phyloP scores from a whole-genome alignment of 768 basidiomycete genomes.

The Podaxis sp. region DNA sequence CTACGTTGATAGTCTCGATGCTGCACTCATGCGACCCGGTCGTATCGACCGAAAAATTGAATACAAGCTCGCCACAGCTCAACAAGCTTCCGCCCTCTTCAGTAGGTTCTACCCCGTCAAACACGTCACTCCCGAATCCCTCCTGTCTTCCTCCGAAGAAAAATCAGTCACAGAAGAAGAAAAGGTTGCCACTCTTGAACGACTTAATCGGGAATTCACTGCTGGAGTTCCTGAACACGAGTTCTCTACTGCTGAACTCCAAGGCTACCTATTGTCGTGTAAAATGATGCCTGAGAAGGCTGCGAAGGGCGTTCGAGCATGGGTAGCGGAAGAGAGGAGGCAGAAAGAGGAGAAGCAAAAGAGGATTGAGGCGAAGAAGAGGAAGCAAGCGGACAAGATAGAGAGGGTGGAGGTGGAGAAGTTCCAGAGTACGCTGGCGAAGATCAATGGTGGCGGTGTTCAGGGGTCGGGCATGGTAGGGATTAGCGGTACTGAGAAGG shows the following conservation, averaged over 20 bases:
- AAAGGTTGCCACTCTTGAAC: conserved; percentile 18
- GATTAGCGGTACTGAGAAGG: neutral
- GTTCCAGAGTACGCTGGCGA: conserved; percentile 26
- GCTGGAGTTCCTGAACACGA: conserved; percentile 41
- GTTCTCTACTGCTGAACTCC: conserved; percentile 61
- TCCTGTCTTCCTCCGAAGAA: conserved; percentile 16
- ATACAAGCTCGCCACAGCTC: conserved; percentile 47
- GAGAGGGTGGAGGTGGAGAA: conserved; percentile 25
- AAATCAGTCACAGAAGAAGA: conserved; percentile 11
- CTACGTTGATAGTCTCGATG: conserved; percentile 53
- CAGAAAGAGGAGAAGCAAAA: conserved; percentile 33
- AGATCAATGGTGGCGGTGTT: conserved; percentile 20
- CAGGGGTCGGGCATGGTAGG: neutral
- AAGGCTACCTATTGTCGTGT: conserved; percentile 53
- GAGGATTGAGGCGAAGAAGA: conserved; percentile 33
- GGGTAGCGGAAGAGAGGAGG: conserved; percentile 40
- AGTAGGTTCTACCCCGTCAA: conserved; percentile 46
- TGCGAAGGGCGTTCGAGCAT: conserved; percentile 32
- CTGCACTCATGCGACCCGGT: conserved; percentile 56
- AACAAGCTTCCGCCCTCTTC: conserved; percentile 50
- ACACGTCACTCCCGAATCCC: conserved; percentile 20
- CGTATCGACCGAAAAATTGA: conserved; percentile 54
- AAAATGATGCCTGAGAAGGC: conserved; percentile 41
- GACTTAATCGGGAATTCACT: conserved; percentile 44
- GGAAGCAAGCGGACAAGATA: conserved; percentile 25